Percentiles rank a stretch among this genome's conserved stretches.
These are phyloP conservation scores for Wallacemonas sp. DNA, from an alignment of 208 protist genomes.

Conservation along the genomic window DNA sequence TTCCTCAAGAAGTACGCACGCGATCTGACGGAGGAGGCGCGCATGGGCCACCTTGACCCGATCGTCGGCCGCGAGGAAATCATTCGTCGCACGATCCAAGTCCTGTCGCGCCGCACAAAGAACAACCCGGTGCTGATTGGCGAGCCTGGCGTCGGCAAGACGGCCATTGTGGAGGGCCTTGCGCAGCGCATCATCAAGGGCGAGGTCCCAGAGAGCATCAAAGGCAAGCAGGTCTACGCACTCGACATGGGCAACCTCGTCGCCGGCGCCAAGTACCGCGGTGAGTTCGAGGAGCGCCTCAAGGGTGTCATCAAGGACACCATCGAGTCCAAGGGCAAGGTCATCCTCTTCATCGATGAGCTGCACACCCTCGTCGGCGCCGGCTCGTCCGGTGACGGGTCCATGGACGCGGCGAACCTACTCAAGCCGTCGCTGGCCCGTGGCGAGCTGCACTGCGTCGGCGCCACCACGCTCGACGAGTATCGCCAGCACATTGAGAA, in stretches of 20 bases:
- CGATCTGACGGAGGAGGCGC: constrained; percentile 95
- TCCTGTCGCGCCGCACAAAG: constrained; percentile 98
- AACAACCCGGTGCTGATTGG: constrained; percentile 99
- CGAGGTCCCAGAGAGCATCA: constrained; percentile 91
- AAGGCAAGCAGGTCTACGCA: constrained; percentile 82
- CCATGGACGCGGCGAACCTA: constrained; percentile 98
- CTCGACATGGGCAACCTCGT: constrained; percentile 99
- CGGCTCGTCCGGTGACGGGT: constrained; percentile 89
- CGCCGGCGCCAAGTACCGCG: constrained; percentile 98
- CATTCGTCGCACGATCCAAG: constrained; percentile 97
- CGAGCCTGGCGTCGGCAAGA: constrained; percentile 95
- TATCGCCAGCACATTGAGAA: constrained; percentile 98
- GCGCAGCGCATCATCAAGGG: constrained; percentile 93
- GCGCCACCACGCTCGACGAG: constrained; percentile 98
- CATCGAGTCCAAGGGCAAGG: constrained; percentile 91
- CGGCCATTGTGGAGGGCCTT: constrained; percentile 93
- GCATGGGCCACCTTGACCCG: constrained; percentile 95
- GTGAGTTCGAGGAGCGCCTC: constrained; percentile 99
- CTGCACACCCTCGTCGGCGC: constrained; percentile 98
- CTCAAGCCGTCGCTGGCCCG: constrained; percentile 98
- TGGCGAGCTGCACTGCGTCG: constrained; percentile 96
- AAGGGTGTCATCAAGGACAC: constrained; percentile 99
- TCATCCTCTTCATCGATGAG: constrained; percentile 99
- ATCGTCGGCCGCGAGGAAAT: constrained; percentile 99
- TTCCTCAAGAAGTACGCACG: constrained; percentile 96